Evolutionary conservation across 768 basidiomycete species (phyloP), one percentile per base, ranked within the genome.

Genomic region (Russula ochroleuca): DNA sequence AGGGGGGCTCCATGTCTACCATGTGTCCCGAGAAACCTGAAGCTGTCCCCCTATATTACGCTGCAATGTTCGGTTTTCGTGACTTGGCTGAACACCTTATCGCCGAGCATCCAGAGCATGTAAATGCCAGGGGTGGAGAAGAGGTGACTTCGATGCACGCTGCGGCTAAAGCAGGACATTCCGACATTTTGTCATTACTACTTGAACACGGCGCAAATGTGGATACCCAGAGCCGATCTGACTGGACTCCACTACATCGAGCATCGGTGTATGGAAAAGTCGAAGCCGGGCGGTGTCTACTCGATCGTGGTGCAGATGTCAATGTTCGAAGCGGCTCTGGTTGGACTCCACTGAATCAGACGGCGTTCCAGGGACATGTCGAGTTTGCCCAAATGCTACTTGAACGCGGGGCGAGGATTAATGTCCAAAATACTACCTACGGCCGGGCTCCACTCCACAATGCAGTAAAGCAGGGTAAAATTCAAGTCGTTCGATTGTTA

Each of bases 401-500:
- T 10, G 45, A 47, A 21, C 45, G 45, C 45, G 45, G 43, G 45
- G 45, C 45, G 21, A 4, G 2, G 2, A 6, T 21, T 11, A 13
- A 21, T 47, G 45, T 10, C 11, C 21, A 4, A 2, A 5, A 19
- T 21, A 0, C 0, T 0, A 0, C 3, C 4, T 35, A 5, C 1
- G n/a, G 9, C 21, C 0, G 1, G 10, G 13, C 21, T 47, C 10
- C 21, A 5, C 45, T 47, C 11, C 21, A 23, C 21, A 2, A 11
- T 3, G 45, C n/a, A 21, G 45, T n/a, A 13, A 0, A 1, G 9
- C 0, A 11, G 3, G 19, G 21, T 21, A 11, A 11, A 10, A 13
- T 21, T 11, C n/a, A 47, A 47, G 3, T 21, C n/a, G 10, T 21
- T 10, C n/a, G 45, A 21, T 47, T 47, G 11, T 21, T 47, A 4